Evolutionary conservation across 768 basidiomycete genomes (phyloP).

Genomic region (Rhizopogon salebrosus): DNA sequence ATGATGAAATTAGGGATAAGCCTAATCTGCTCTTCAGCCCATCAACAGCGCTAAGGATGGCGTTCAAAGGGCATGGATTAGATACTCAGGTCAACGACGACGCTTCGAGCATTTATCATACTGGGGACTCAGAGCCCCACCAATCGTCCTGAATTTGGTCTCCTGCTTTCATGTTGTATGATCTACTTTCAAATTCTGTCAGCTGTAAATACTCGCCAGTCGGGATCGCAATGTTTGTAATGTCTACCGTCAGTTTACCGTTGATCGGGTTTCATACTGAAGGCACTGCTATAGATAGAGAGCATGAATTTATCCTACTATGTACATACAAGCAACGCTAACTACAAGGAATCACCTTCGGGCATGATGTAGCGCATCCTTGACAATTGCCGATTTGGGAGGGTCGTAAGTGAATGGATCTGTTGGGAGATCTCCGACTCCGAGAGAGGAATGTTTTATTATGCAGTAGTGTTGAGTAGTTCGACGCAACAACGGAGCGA

Average conservation of each 20-base stretch:
- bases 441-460: too few relatives aligned
- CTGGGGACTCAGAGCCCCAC: not conserved
- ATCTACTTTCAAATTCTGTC: not conserved
- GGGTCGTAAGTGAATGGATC: too few relatives aligned
- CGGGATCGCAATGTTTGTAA: not conserved
- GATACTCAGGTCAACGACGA: not conserved
- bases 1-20: not conserved
- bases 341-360: too few relatives aligned
- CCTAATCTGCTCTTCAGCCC: not conserved
- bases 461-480: too few relatives aligned
- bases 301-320: too few relatives aligned
- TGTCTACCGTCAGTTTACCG: not conserved
- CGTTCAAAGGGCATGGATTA: not conserved
- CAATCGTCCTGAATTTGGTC: not conserved
- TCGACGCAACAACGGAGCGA: too few relatives aligned
- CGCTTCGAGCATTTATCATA: not conserved
- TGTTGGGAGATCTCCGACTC: too few relatives aligned
- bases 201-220: not conserved
- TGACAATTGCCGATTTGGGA: too few relatives aligned
- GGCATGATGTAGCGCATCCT: too few relatives aligned
- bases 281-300: not conserved
- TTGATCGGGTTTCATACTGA: not conserved
- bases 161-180: not conserved
- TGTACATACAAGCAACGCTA: too few relatives aligned
- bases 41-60: slow-evolving; percentile 1